Evolutionary conservation across 2,329 filamentous ascomycete species (phyloP).

Genomic region (Gnomoniopsis smithogilvyi): DNA sequence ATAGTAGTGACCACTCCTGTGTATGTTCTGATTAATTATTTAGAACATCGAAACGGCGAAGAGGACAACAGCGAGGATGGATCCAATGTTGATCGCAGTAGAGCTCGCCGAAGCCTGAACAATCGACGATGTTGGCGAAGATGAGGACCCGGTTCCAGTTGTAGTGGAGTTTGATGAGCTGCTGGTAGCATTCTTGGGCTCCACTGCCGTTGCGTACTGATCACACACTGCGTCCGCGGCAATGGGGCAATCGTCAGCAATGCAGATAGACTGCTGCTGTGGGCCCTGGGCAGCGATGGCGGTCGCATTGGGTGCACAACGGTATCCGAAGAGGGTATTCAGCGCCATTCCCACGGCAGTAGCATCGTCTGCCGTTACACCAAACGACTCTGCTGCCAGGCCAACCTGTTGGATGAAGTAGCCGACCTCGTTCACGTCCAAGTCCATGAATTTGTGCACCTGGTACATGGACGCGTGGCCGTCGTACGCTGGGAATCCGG

Average conservation of each 20-base stretch:
- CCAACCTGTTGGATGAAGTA: conserved; percentile 61
- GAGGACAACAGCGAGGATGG: no score
- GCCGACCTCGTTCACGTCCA: conserved; percentile 46
- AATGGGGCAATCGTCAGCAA: conserved; percentile 45
- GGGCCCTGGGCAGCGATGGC: conserved; percentile 42
- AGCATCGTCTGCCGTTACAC: conserved; percentile 53
- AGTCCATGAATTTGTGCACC: conserved; percentile 59
- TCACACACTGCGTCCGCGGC: conserved; percentile 43
- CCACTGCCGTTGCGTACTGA: conserved; percentile 34
- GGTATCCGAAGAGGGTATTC: conserved; percentile 46
- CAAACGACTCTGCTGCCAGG: conserved; percentile 54
- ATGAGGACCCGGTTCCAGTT: background rate
- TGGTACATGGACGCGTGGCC: conserved; percentile 46
- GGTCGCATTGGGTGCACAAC: conserved; percentile 44
- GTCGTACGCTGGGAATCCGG: conserved; percentile 47
- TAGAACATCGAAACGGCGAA: no score
- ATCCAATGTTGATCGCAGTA: no score
- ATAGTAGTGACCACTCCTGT: no score
- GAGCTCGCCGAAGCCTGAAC: no score
- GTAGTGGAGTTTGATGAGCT: background rate
- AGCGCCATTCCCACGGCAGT: conserved; percentile 45
- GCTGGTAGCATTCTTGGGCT: background rate
- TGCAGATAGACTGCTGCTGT: conserved; percentile 55
- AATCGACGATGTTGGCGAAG: no score
- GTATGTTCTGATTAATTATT: no score